Conservation (phyloP, 1,139 yeast genomes). For the Yamadazyma triangularis region DNA sequence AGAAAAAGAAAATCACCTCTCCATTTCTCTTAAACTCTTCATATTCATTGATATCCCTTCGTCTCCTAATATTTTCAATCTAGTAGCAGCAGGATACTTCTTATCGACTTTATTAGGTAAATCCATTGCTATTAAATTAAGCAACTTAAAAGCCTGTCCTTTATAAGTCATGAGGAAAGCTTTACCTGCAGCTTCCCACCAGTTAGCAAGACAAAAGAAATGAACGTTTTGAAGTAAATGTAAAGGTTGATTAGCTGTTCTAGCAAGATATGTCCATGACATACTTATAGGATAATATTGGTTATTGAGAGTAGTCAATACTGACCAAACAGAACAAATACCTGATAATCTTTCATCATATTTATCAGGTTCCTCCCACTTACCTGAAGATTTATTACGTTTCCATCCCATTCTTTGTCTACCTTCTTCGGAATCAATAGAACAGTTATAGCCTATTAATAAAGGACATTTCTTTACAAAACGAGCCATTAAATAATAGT, state of each 20-base stretch:
- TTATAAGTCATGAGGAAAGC: conserved; percentile 58
- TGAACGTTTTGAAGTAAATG: conserved; percentile 60
- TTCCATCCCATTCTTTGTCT: conserved; percentile 86
- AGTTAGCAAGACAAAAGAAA: conserved; percentile 65
- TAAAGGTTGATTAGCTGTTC: conserved; percentile 57
- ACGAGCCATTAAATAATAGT: conserved; percentile 68
- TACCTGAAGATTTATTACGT: conserved; percentile 42
- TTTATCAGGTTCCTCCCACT: conserved; percentile 74
- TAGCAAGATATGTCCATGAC: conserved; percentile 75
- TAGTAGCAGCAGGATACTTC: conserved; percentile 70
- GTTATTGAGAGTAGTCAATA: conserved; percentile 48
- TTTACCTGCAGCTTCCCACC: conserved; percentile 88
- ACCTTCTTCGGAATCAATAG: conserved; percentile 79
- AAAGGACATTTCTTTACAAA: conserved; percentile 89
- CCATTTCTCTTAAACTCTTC: conserved; percentile 51
- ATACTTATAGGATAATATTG: conserved; percentile 27
- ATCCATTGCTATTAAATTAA: conserved; percentile 26
- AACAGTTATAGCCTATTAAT: conserved; percentile 74
- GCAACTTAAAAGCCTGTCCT: conserved; percentile 61
- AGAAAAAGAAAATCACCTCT: conserved; percentile 22
- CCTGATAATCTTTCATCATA: conserved; percentile 88
- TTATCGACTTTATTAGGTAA: conserved; percentile 34
- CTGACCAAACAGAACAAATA: conserved; percentile 75
- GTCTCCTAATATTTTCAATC: conserved; percentile 71
- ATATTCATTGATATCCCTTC: conserved; percentile 58